Conservation (phyloP, 495 filamentous ascomycete genomes). For the Talaromyces thailandensis region DNA sequence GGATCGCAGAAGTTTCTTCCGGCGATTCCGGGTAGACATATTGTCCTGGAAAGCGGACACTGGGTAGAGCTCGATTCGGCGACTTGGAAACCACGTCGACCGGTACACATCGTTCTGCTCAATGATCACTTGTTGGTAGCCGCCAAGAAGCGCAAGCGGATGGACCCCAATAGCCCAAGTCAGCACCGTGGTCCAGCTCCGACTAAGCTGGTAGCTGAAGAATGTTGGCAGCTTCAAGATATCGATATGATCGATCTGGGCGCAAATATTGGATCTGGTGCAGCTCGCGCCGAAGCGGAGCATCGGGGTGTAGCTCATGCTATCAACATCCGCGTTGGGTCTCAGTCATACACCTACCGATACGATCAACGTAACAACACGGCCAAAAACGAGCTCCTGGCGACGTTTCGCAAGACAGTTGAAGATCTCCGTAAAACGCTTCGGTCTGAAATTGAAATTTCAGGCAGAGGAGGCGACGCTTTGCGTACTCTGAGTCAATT, state of each 20-base stretch:
- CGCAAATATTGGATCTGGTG: constrained; percentile 49
- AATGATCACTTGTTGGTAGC: constrained; percentile 94
- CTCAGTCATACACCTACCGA: constrained; percentile 88
- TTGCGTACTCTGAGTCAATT: constrained; percentile 59
- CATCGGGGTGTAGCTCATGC: constrained; percentile 71
- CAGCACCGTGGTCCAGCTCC: constrained; percentile 50
- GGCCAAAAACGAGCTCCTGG: constrained; percentile 71
- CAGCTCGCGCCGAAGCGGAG: constrained; percentile 41
- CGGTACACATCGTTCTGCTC: constrained; percentile 81
- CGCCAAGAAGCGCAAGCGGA: constrained; percentile 79
- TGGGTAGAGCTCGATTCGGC: constrained; percentile 97
- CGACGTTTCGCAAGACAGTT: constrained; percentile 82
- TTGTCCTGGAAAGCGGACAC: constrained; percentile 76
- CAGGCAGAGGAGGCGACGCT: constrained; percentile 65
- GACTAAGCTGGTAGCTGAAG: constrained; percentile 79
- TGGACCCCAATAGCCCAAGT: constrained; percentile 49
- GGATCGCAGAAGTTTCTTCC: constrained; percentile 95
- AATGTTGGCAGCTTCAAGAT: constrained; percentile 90
- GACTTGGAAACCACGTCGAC: constrained; percentile 81
- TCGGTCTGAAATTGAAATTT: constrained; percentile 75
- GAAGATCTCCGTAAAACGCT: constrained; percentile 80
- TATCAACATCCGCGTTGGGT: constrained; percentile 81
- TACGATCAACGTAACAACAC: constrained; percentile 63
- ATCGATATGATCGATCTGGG: constrained; percentile 87
- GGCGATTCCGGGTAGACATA: constrained; percentile 81